phyloP scores from a whole-genome alignment of 306 rosid genomes.

The Medicago arabica region DNA sequence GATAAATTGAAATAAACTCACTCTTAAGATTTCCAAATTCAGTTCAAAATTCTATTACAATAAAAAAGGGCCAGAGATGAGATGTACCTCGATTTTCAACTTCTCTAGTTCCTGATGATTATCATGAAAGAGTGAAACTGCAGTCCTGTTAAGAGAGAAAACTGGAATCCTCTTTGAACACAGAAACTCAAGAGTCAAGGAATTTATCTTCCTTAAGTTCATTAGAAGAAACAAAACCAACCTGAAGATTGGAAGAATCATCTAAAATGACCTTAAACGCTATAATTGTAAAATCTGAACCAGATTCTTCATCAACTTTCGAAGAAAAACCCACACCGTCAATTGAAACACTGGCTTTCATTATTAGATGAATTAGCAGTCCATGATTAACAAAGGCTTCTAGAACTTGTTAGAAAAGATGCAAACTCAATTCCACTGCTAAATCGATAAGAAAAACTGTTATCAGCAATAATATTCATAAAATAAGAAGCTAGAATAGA shows the following conservation, averaged over 20 bases:
- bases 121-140: constrained; percentile 36
- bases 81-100: constrained; percentile 45
- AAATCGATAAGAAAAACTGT: neutral
- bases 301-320: neutral
- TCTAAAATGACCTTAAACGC: constrained; percentile 42
- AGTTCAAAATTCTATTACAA: neutral
- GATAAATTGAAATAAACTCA: too few species aligned
- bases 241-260: neutral
- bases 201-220: constrained; percentile 33
- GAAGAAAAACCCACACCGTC: constrained; percentile 18
- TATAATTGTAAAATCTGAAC: constrained; percentile 28
- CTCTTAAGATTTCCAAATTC: too few species aligned
- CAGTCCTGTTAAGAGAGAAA: constrained; percentile 49
- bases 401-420: neutral
- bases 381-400: constrained; percentile 39
- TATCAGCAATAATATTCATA: neutral
- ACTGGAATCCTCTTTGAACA: neutral
- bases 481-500: neutral
- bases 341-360: neutral
- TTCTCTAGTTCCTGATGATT: neutral
- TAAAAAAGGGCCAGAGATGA: neutral
- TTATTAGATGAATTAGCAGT: neutral
- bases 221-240: constrained; percentile 39
- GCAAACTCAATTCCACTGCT: constrained; percentile 1
- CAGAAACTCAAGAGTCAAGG: constrained; percentile 51